phyloP scores from a whole-genome alignment of 116 monocot genomes.

The Trichopus zeylanicus region DNA sequence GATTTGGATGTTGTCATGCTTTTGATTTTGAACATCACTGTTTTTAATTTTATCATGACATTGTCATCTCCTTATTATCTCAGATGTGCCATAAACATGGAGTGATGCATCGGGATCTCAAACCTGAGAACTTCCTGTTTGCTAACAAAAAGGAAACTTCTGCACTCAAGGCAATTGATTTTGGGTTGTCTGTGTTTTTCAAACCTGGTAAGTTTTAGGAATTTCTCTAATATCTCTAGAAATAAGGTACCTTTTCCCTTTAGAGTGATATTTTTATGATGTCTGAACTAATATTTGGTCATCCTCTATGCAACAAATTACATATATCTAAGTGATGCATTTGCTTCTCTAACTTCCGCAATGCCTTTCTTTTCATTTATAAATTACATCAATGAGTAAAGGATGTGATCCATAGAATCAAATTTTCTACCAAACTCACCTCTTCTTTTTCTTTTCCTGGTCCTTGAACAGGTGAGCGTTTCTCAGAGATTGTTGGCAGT shows the following conservation, averaged over 20 bases:
- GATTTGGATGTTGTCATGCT: too few species aligned
- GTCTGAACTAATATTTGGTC: neutral
- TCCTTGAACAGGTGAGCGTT: slow-evolving; percentile 33
- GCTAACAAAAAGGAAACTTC: slow-evolving; percentile 69
- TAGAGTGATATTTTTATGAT: neutral
- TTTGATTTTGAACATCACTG: too few species aligned
- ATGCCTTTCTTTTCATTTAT: neutral
- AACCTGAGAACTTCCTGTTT: slow-evolving; percentile 85
- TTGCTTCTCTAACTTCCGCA: neutral
- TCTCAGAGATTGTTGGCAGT: slow-evolving; percentile 60
- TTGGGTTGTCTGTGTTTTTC: slow-evolving; percentile 75
- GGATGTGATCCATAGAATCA: neutral
- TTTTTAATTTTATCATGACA: neutral
- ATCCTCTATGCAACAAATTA: neutral
- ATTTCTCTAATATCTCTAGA: neutral
- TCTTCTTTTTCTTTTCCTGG: neutral
- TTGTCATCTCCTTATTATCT: neutral
- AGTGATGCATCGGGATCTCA: slow-evolving; percentile 83
- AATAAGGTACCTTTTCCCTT: neutral
- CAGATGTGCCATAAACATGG: slow-evolving; percentile 85
- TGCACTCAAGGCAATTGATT: slow-evolving; percentile 75
- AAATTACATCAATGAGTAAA: neutral
- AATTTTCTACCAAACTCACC: neutral
- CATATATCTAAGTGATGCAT: neutral
- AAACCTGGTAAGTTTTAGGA: slow-evolving; percentile 32